Evolutionary conservation across 192 early-diverging fungal species (phyloP), one percentile per base, ranked within the genome.

Genomic region (Globomyces pollinis-pini): DNA sequence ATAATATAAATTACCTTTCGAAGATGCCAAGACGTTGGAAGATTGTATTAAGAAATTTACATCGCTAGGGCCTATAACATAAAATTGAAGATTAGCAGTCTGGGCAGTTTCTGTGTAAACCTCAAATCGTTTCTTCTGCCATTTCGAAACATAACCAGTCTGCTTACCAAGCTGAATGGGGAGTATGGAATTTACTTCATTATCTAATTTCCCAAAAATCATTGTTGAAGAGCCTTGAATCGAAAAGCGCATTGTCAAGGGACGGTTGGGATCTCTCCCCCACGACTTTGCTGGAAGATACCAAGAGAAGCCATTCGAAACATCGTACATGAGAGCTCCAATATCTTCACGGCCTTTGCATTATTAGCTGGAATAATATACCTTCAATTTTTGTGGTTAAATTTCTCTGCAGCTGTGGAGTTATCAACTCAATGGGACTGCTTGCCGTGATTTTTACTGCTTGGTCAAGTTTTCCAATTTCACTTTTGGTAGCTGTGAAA

Each of bases 301-400:
- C 35, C 38, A 54, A 5, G 7, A 12, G 2, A 9, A 23, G 5
- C 52, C 52, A 21, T 21, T 54, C 7, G 16, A 3, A 16, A 21
- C 33, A 21, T 36, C 34, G 21, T 54, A 54, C 20, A 54, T 31
- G 5, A 54, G 52, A 9, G 52, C 52, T n/a, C 52, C 52, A 23
- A 54, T 31, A 23, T 54, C 33, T 20, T 24, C 52, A n/a, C n/a
- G n/a, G n/a, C n/a, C n/a, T n/a, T n/a, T n/a, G n/a, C n/a, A n/a
- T n/a, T n/a, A n/a, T n/a, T n/a, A n/a, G n/a, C n/a, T n/a, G n/a
- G n/a, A n/a, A n/a, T n/a, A n/a, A n/a, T 39, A 13, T 13, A 39
- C n/a, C 13, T 36, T 36, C 13, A 13, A 36, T 36, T 6, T 36
- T 36, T 13, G 6, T 36, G 35, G 35, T 36, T 9, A 9, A 13